Percentiles rank a stretch among this genome's conserved stretches.
Evolutionary conservation across 352 stramenopile species (phyloP).

Genomic region (Blastocystis sp.): DNA sequence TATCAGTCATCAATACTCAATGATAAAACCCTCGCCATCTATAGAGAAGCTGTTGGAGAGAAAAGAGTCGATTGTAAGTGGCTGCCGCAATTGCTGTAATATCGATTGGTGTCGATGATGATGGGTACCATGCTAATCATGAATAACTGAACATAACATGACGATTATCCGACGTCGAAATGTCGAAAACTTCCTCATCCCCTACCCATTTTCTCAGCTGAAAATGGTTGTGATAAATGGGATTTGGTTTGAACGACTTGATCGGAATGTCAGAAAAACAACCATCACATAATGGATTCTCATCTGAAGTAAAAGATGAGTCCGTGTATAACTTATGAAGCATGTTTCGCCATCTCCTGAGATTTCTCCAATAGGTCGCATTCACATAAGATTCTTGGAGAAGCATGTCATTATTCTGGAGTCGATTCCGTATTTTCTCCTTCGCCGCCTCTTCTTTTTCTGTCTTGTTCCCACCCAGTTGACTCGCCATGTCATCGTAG

Average conservation of each 20-base stretch:
- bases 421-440: background rate
- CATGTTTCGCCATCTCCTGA: background rate
- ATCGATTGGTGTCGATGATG: background rate
- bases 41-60: constrained; percentile 7
- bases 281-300: background rate
- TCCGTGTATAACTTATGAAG: background rate
- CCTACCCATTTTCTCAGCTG: background rate
- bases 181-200: background rate
- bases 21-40: background rate
- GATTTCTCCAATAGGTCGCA: background rate
- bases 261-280: background rate
- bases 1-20: background rate
- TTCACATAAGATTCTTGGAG: background rate
- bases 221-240: background rate
- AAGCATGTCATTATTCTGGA: background rate
- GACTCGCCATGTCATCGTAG: background rate
- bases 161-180: constrained; percentile 10
- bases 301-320: background rate
- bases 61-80: constrained; percentile 39
- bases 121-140: background rate
- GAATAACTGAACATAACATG: background rate
- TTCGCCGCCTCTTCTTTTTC: background rate
- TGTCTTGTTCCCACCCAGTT: background rate
- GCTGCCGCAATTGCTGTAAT: constrained; percentile 21
- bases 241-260: background rate